Conservation (phyloP, 169 alveolate species). For the Plasmodium coatneyi region DNA sequence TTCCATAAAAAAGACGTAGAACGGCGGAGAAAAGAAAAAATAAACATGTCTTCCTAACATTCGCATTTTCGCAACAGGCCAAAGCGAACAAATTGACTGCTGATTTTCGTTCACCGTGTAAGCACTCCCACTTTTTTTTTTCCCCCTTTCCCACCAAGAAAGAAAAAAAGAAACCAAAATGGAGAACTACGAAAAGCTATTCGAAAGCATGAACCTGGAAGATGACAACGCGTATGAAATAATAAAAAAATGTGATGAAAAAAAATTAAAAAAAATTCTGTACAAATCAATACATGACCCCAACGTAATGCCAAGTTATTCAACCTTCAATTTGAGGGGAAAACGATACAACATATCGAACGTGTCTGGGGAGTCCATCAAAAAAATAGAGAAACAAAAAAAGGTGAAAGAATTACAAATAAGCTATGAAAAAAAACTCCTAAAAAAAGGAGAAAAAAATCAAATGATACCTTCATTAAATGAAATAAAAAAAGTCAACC, state of each 20-base stretch:
- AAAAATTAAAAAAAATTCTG: constrained; percentile 40
- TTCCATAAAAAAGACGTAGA: neutral
- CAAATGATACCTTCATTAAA: constrained; percentile 38
- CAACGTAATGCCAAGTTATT: constrained; percentile 70
- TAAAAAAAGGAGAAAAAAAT: constrained; percentile 76
- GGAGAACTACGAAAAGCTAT: constrained; percentile 62
- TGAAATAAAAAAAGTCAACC: constrained; percentile 68
- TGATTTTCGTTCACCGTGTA: neutral
- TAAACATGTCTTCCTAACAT: neutral
- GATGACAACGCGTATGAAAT: constrained; percentile 73
- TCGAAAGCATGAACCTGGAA: constrained; percentile 32
- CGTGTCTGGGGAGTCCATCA: constrained; percentile 46
- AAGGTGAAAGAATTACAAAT: constrained; percentile 55
- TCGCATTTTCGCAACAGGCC: neutral
- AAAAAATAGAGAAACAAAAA: constrained; percentile 55
- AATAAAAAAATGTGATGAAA: constrained; percentile 71
- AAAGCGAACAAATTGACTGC: neutral
- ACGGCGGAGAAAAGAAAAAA: neutral
- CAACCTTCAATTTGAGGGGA: constrained; percentile 73
- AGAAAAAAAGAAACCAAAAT: constrained; percentile 7
- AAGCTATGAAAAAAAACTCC: constrained; percentile 42
- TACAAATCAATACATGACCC: constrained; percentile 76
- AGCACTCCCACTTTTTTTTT: neutral
- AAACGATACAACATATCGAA: constrained; percentile 68
- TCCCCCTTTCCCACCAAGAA: neutral